Conservation (phyloP, 306 rosid genomes). For the Erythrophleum fordii region DNA sequence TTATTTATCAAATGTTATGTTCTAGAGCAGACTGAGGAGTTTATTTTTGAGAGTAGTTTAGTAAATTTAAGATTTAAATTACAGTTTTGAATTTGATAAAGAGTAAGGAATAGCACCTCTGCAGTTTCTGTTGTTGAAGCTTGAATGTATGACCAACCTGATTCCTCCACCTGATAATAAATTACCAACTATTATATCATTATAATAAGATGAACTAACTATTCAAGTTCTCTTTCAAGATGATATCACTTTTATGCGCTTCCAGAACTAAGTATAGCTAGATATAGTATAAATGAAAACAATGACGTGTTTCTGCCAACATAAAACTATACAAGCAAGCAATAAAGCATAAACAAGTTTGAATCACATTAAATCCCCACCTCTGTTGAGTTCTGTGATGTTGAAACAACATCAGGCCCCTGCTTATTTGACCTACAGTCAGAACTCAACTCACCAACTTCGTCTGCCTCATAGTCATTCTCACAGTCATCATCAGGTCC, state of each 20-base stretch:
- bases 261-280: conserved; percentile 5
- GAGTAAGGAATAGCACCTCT: conserved; percentile 53
- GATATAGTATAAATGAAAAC: conserved; percentile 15
- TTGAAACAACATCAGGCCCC: conserved; percentile 53
- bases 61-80: conserved; percentile 22
- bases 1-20: background rate
- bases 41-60: conserved; percentile 1
- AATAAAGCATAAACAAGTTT: conserved; percentile 21
- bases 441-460: conserved; percentile 73
- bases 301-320: conserved; percentile 5
- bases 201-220: conserved; percentile 8
- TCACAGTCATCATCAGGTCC: conserved; percentile 68
- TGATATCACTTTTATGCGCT: background rate
- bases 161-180: conserved; percentile 66
- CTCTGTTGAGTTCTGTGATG: conserved; percentile 73
- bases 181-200: conserved; percentile 32
- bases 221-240: conserved; percentile 7
- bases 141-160: conserved; percentile 46
- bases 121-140: conserved; percentile 54
- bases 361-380: conserved; percentile 43
- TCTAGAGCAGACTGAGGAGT: conserved; percentile 8
- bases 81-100: conserved; percentile 34
- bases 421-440: conserved; percentile 62
- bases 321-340: background rate
- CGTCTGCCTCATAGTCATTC: conserved; percentile 49